These are phyloP conservation scores for Allantophomopsis lycopodina DNA, from an alignment of 2,329 filamentous ascomycete species.

Conservation along the genomic window DNA sequence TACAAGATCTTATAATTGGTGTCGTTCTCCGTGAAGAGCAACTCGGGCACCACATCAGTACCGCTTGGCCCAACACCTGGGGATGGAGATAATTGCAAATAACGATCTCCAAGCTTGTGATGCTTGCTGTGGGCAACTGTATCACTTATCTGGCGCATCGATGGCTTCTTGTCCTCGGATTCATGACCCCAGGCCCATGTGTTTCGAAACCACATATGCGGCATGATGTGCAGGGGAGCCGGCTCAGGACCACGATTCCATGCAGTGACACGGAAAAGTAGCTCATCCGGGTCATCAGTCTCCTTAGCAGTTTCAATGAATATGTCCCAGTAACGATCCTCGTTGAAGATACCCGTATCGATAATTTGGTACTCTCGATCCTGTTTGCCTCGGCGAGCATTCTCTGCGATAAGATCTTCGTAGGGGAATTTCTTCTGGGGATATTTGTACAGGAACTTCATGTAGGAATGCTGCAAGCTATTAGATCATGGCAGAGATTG, in stretches of 20 bases:
- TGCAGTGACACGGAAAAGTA: conserved; percentile 86
- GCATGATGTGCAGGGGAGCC: conserved; percentile 83
- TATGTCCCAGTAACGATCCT: conserved; percentile 92
- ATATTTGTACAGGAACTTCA: conserved; percentile 98
- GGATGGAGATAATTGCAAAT: conserved; percentile 76
- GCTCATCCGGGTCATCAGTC: conserved; percentile 76
- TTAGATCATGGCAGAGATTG: conserved; percentile 2
- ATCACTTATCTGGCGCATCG: conserved; percentile 51
- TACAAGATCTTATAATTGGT: conserved; percentile 75
- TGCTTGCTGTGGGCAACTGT: conserved; percentile 68
- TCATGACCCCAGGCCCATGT: conserved; percentile 94
- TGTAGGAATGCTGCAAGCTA: conserved; percentile 70
- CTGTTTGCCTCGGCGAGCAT: conserved; percentile 58
- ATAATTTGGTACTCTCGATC: conserved; percentile 86
- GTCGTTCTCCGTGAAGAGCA: conserved; percentile 93
- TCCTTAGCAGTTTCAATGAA: conserved; percentile 95
- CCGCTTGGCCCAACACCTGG: conserved; percentile 69
- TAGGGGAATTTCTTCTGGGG: conserved; percentile 88
- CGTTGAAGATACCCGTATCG: conserved; percentile 78
- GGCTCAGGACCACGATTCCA: conserved; percentile 91
- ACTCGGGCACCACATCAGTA: conserved; percentile 70
- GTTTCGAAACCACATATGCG: conserved; percentile 94
- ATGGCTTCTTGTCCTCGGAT: conserved; percentile 61
- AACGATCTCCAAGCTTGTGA: conserved; percentile 67
- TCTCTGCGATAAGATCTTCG: conserved; percentile 73